These are phyloP conservation scores for Phytophthora brassicae DNA, from an alignment of 352 stramenopile species.

Conservation along the genomic window DNA sequence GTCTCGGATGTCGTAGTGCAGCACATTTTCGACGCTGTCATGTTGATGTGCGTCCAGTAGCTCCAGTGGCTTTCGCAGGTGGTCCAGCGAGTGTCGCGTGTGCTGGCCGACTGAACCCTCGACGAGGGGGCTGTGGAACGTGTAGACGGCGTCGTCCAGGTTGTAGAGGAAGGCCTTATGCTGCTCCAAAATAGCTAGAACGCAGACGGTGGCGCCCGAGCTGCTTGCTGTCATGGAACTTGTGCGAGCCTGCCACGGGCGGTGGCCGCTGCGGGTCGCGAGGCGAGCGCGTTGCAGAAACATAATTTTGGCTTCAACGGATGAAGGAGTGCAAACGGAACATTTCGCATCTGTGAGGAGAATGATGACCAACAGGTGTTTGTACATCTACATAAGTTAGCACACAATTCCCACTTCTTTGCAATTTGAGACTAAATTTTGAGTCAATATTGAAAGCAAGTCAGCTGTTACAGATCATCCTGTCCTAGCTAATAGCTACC, in stretches of 20 bases:
- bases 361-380: no score
- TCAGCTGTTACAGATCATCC: no score
- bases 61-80: conserved; percentile 73
- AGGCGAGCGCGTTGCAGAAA: background rate
- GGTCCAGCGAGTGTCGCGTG: conserved; percentile 79
- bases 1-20: conserved; percentile 75
- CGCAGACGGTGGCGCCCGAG: conserved; percentile 35
- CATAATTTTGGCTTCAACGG: background rate
- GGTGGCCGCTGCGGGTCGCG: background rate
- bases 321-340: no score
- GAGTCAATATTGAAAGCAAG: background rate
- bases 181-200: conserved; percentile 68
- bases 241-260: background rate
- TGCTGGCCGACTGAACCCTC: conserved; percentile 69
- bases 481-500: no score
- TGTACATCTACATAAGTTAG: no score
- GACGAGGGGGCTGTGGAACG: conserved; percentile 64
- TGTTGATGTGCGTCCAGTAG: conserved; percentile 13
- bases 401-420: no score
- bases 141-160: conserved; percentile 62
- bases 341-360: no score
- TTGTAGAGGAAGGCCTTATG: conserved; percentile 52
- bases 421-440: background rate
- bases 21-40: conserved; percentile 7
- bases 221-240: conserved; percentile 16